Conservation (phyloP, 306 rosid species). For the Quercus variabilis region DNA sequence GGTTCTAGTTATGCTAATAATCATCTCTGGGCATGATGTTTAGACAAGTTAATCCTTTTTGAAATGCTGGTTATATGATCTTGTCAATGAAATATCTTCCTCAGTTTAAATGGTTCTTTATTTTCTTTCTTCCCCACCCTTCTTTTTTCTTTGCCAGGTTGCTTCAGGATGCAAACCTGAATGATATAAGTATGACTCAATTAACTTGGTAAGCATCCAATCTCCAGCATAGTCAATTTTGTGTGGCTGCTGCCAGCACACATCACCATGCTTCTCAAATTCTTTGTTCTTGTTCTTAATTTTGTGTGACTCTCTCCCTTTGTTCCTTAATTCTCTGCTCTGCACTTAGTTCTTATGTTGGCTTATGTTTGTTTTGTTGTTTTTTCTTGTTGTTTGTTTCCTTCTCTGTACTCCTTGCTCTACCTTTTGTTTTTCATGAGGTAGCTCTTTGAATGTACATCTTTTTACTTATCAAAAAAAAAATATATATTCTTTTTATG, state of each 20-base stretch:
- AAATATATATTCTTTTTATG: neutral
- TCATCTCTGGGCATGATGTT: neutral
- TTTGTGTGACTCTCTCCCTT: too few relatives aligned
- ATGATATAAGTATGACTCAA: conserved; percentile 75
- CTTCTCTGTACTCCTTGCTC: too few relatives aligned
- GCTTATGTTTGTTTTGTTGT: too few relatives aligned
- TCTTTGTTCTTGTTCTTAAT: neutral
- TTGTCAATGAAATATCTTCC: neutral
- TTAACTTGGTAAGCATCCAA: conserved; percentile 64
- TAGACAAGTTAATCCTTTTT: neutral
- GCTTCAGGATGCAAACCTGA: conserved; percentile 80
- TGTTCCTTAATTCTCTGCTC: too few relatives aligned
- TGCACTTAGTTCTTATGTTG: too few relatives aligned
- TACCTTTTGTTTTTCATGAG: too few relatives aligned
- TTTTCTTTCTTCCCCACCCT: neutral
- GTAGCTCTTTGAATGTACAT: too few relatives aligned
- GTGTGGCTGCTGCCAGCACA: neutral
- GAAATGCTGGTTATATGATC: neutral
- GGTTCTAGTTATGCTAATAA: conserved; percentile 5
- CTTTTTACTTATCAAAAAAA: too few relatives aligned
- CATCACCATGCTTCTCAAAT: neutral
- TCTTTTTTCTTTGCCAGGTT: conserved; percentile 47
- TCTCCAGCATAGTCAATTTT: neutral
- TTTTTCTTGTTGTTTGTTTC: too few relatives aligned
- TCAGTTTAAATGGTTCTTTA: neutral